Conservation (phyloP, 108 stramenopile species). For the Cyclotella kingstonii region DNA sequence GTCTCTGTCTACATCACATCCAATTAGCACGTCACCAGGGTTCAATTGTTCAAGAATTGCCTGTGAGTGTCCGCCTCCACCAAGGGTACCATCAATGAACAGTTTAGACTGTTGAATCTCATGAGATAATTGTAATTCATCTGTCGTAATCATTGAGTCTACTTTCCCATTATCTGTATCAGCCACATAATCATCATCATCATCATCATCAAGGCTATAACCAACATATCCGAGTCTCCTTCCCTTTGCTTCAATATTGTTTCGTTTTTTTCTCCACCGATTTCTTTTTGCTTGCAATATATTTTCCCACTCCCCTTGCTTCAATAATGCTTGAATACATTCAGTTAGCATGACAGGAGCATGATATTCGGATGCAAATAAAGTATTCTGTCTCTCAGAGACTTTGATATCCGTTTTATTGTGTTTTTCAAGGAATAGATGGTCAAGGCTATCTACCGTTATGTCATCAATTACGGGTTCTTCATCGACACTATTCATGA, state of each 20-base stretch:
- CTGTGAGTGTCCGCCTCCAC: constrained; percentile 85
- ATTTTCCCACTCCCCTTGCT: constrained; percentile 33
- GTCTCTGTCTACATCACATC: constrained; percentile 79
- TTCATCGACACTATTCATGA: background rate
- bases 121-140: background rate
- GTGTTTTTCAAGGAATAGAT: too few species aligned
- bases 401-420: background rate
- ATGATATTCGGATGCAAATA: constrained; percentile 76
- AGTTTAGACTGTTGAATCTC: constrained; percentile 37
- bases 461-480: background rate
- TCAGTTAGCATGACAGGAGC: constrained; percentile 85
- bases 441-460: too few species aligned
- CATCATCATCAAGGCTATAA: constrained; percentile 9
- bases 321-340: constrained; percentile 72
- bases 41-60: constrained; percentile 59
- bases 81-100: constrained; percentile 86
- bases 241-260: constrained; percentile 28
- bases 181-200: constrained; percentile 10
- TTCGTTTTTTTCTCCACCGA: constrained; percentile 34
- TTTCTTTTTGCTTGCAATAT: constrained; percentile 21
- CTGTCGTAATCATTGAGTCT: constrained; percentile 4
- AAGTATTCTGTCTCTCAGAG: constrained; percentile 10
- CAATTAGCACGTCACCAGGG: constrained; percentile 73
- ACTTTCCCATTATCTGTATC: constrained; percentile 21
- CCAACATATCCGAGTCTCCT: constrained; percentile 27